phyloP scores from a whole-genome alignment of 352 stramenopile genomes.

The Globisporangium echinulatum region DNA sequence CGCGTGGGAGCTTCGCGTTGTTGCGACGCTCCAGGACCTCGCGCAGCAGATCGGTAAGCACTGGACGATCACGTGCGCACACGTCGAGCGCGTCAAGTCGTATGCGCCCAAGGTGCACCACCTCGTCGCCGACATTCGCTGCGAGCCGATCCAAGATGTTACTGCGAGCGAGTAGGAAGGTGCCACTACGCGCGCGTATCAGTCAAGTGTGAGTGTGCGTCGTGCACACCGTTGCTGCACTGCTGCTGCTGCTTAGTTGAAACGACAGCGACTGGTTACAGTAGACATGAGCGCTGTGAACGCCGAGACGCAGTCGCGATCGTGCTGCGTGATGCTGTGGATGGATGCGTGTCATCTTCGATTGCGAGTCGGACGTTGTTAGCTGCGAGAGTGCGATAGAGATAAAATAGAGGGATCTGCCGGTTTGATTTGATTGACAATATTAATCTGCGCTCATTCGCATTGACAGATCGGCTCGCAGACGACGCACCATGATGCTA shows the following conservation, averaged over 20 bases:
- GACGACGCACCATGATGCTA: constrained; percentile 5
- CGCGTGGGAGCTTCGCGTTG: constrained; percentile 64
- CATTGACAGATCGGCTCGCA: too few relatives aligned
- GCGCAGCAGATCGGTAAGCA: constrained; percentile 35
- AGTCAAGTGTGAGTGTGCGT: neutral
- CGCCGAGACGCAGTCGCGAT: neutral
- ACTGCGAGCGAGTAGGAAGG: neutral
- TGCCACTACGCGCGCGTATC: neutral
- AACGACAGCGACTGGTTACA: too few relatives aligned
- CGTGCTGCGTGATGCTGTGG: neutral
- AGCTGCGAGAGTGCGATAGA: neutral
- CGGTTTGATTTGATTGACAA: too few relatives aligned
- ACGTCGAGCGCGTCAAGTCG: constrained; percentile 90
- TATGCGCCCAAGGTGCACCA: constrained; percentile 90
- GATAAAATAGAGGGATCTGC: neutral
- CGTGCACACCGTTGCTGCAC: neutral
- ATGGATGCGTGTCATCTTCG: neutral
- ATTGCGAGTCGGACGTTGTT: neutral
- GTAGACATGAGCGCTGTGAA: too few relatives aligned
- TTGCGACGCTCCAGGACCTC: constrained; percentile 42
- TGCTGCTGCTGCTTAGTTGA: too few relatives aligned
- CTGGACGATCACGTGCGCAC: constrained; percentile 75
- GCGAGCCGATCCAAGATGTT: constrained; percentile 9
- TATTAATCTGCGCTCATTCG: too few relatives aligned
- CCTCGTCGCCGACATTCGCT: constrained; percentile 81